Evolutionary conservation across 192 early-diverging fungal genomes (phyloP).

Genomic region (Entomortierella beljakovae): DNA sequence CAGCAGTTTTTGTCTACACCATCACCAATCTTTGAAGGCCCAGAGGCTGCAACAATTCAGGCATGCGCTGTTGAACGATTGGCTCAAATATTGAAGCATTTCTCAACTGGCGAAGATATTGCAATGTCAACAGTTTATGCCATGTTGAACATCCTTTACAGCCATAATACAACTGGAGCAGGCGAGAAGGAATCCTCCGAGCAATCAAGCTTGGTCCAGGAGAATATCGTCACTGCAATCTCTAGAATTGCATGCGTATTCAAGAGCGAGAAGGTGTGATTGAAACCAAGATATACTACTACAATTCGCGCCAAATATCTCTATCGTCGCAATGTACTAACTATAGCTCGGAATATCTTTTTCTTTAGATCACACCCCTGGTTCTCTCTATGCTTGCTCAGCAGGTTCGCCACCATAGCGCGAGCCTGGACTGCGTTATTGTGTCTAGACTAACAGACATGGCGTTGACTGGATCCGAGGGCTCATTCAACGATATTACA

Average conservation of each 20-base stretch:
- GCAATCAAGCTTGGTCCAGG: slow-evolving; percentile 54
- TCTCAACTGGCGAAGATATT: slow-evolving; percentile 39
- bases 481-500: slow-evolving; percentile 72
- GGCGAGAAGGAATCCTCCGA: slow-evolving; percentile 11
- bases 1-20: slow-evolving; percentile 65
- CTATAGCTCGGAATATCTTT: too few relatives aligned
- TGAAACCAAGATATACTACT: background rate
- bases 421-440: slow-evolving; percentile 61
- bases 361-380: slow-evolving; percentile 64
- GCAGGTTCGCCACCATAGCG: slow-evolving; percentile 65
- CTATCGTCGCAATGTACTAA: too few relatives aligned
- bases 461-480: slow-evolving; percentile 65
- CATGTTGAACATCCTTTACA: slow-evolving; percentile 30
- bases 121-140: slow-evolving; percentile 45
- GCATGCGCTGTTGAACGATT: slow-evolving; percentile 61
- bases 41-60: slow-evolving; percentile 52
- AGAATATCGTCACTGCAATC: slow-evolving; percentile 64
- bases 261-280: slow-evolving; percentile 61
- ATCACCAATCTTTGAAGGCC: slow-evolving; percentile 64
- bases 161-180: slow-evolving; percentile 18
- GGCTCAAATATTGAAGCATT: slow-evolving; percentile 62
- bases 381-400: slow-evolving; percentile 74
- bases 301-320: too few relatives aligned
- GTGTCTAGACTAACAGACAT: slow-evolving; percentile 69
- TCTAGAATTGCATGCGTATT: slow-evolving; percentile 66